Base-by-base conservation (phyloP, 306 rosid genomes). In the Rosa lucieae region DNA sequence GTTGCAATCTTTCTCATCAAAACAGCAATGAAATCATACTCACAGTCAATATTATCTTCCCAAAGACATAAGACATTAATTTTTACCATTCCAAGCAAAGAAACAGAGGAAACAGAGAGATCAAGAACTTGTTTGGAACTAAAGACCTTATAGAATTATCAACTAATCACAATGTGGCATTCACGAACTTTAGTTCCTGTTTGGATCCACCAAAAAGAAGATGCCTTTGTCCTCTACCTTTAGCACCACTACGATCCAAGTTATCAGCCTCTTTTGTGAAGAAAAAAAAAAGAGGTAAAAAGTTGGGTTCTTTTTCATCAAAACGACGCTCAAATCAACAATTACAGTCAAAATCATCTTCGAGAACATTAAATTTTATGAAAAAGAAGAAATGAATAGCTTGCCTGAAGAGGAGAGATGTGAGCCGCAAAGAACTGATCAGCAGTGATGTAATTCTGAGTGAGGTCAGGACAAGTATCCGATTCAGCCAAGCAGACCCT, bases 321-420 rank as follows among this genome's bases (percentile, higher is more conserved):
- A 15, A 67, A 40, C 70, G 11, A 17, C 6, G 35, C 8, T 26
- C 12, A 35, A n/a, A 18, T 29, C 11, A 35, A 32, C 14, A 72
- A 52, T 4, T 40, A 32, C 2, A 8, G 78, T 43, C 35, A 47
- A 26, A 71, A 26, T 5, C 53, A 75, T 43, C 44, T 61, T 59
- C 8, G 5, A 3, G 10, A 43, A 43, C n/a, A 20, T 7, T 15
- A 65, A 65, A 13, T 59, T 68, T 0, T 2, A 39, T 8, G 8
- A n/a, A 29, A 46, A 21, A 68, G 37, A 9, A 37, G 39, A 17
- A 47, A 63, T 8, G 8, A 62, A n/a, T 21, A 46, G 73, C 67
- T 77, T 78, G 82, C 99, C 97, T 95, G 95, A 32, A 91, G 89
- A 39, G 99, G 98, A 55, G 98, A 86, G 76, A 92, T 82, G 18